phyloP scores from a whole-genome alignment of 2,329 filamentous ascomycete genomes.

The Lecanicillium sp. region DNA sequence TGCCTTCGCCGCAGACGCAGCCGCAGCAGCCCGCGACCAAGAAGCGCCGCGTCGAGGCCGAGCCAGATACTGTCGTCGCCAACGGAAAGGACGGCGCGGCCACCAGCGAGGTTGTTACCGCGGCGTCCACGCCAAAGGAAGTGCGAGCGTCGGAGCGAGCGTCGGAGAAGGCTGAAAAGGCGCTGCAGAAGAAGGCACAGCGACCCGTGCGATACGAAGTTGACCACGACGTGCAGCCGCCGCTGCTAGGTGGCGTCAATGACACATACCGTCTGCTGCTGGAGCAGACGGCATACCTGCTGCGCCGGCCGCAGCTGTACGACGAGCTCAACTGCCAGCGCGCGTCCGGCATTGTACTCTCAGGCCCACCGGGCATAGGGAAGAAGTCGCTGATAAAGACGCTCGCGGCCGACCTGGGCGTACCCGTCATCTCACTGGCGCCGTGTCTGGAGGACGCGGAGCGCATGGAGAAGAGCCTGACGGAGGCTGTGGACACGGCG shows the following conservation, averaged over 20 bases:
- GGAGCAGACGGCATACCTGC: slow-evolving; percentile 5
- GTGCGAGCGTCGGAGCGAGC: slow-evolving; percentile 7
- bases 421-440: slow-evolving; percentile 59
- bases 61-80: too few species aligned
- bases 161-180: slow-evolving; percentile 15
- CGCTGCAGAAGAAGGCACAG: slow-evolving; percentile 19
- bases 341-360: slow-evolving; percentile 56
- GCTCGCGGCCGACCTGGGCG: slow-evolving; percentile 62
- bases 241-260: slow-evolving; percentile 21
- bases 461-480: slow-evolving; percentile 29
- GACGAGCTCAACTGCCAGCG: slow-evolving; percentile 10
- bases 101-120: slow-evolving; percentile 13
- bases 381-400: slow-evolving; percentile 72
- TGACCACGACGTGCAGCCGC: slow-evolving; percentile 15
- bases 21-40: slow-evolving; percentile 19
- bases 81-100: slow-evolving; percentile 16
- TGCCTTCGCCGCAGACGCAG: slow-evolving; percentile 1
- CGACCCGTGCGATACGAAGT: slow-evolving; percentile 23
- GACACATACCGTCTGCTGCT: slow-evolving; percentile 17
- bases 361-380: slow-evolving; percentile 73
- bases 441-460: slow-evolving; percentile 30
- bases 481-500: slow-evolving; percentile 60
- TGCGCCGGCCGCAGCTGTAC: slow-evolving; percentile 17
- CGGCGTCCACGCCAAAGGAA: slow-evolving; percentile 1
- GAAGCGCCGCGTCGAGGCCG: slow-evolving; percentile 23